Conservation (phyloP, 495 filamentous ascomycete species). For the Penicillium salamii region DNA sequence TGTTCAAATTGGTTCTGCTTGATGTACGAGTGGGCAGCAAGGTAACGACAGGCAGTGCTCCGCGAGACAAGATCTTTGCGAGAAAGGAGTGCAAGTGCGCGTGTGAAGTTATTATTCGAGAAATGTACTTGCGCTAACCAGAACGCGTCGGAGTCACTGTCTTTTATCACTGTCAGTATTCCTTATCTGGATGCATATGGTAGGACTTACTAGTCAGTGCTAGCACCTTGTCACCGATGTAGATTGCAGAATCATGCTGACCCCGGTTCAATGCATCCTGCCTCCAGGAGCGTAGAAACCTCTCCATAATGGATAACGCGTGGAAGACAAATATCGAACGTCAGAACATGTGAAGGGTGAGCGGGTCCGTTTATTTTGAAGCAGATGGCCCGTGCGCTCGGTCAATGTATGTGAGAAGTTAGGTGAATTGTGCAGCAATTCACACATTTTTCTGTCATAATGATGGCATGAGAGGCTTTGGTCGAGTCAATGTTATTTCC, state of each 20-base stretch:
- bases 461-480: too few species aligned
- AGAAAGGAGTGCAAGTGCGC: conserved; percentile 80
- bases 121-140: conserved; percentile 96
- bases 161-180: conserved; percentile 44
- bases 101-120: conserved; percentile 86
- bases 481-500: too few species aligned
- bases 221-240: conserved; percentile 93
- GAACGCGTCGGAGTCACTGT: conserved; percentile 86
- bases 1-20: conserved; percentile 87
- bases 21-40: conserved; percentile 89
- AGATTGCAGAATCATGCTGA: conserved; percentile 93
- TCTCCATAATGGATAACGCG: conserved; percentile 63
- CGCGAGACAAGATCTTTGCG: conserved; percentile 78
- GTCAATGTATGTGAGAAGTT: too few species aligned
- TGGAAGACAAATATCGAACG: too few species aligned
- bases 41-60: conserved; percentile 83
- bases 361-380: conserved; percentile 22
- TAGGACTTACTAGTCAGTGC: conserved; percentile 74
- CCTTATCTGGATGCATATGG: background rate
- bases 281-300: conserved; percentile 85
- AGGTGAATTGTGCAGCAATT: too few species aligned
- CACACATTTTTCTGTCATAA: too few species aligned
- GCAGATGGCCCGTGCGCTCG: conserved; percentile 31
- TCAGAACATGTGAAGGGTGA: too few species aligned
- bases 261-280: conserved; percentile 91